Percentiles rank a stretch among this genome's conserved stretches.
Evolutionary conservation across 2,329 filamentous ascomycete species (phyloP).

Genomic region (Chaetomiaceae sp.): DNA sequence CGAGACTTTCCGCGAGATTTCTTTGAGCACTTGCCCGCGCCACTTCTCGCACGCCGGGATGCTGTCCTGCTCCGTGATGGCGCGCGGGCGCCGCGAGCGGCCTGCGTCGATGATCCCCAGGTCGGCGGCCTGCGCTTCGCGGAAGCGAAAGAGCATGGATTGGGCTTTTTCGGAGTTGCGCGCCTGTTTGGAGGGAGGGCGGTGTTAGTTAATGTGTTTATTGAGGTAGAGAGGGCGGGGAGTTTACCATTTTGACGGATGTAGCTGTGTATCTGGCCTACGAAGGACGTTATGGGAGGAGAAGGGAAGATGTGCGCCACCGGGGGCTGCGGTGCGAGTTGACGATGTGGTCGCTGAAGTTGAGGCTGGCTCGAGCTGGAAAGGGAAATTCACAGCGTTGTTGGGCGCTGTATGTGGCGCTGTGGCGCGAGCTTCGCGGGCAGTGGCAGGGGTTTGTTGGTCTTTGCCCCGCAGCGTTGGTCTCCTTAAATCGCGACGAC

Average conservation of each 20-base stretch:
- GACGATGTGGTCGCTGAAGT: background rate
- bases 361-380: too few relatives aligned
- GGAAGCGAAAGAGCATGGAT: conserved; percentile 99
- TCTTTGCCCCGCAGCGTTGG: too few relatives aligned
- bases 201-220: conserved; percentile 5
- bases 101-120: conserved; percentile 92
- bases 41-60: conserved; percentile 93
- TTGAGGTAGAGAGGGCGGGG: too few relatives aligned
- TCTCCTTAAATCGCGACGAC: background rate
- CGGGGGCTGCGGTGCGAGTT: background rate
- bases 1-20: conserved; percentile 93
- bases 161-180: conserved; percentile 98
- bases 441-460: background rate
- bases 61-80: conserved; percentile 77
- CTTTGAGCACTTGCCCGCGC: conserved; percentile 94
- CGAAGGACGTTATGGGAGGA: background rate
- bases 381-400: background rate
- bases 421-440: background rate
- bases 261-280: background rate
- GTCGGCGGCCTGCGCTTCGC: conserved; percentile 92
- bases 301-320: background rate
- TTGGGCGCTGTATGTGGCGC: background rate
- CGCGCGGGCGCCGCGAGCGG: conserved; percentile 81
- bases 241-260: conserved; percentile 17
- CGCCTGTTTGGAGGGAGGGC: conserved; percentile 50